Base-by-base conservation (phyloP, 1,284 basidiomycete genomes). In the Heterobasidion irregulare region DNA sequence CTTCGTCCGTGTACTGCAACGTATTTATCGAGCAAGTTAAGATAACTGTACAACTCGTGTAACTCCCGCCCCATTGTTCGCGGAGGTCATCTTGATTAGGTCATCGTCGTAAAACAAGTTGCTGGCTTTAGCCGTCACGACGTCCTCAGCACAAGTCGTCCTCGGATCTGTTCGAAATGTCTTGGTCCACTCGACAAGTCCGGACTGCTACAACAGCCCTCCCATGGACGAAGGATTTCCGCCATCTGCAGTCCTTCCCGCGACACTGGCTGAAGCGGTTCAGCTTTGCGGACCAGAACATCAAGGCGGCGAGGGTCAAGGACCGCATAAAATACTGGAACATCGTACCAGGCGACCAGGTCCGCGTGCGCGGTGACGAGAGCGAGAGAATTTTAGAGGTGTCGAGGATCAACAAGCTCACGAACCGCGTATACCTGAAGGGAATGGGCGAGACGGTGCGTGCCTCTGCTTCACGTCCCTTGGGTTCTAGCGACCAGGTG, bases 241-340 rank as follows among this genome's bases (percentile, higher is more conserved):
- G 79, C 53, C 85, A 88, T 63, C 71, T 87, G 43, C 72, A 78
- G 32, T 74, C 77, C 52, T 72, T 85, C 44, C 82, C 83, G n/a
- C 68, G 70, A 26, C 64, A 66, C 54, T 72, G 72, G 68, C 34
- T 59, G 49, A 63, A 66, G 43, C 69, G 66, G 47, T 58, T 58
- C 50, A 68, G 65, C n/a, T 68, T 67, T 50, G 57, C 62, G 44
- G 70, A 71, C 57, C 63, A 68, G 1, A 55, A 56, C 13, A 58
- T 72, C 16, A 86, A 85, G 65, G 76, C 78, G 46, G 80, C 79
- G 53, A 74, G 77, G 41, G 75, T 79, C 15, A 76, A 76, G 57
- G 84, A 90, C 62, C 77, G 89, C 54, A 86, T 92, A 53, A 89
- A 89, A 68, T 84, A 80, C 65, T 92, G 89, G 89, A 92, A 92